Conservation (phyloP, 495 filamentous ascomycete species). For the Neurospora sp. region DNA sequence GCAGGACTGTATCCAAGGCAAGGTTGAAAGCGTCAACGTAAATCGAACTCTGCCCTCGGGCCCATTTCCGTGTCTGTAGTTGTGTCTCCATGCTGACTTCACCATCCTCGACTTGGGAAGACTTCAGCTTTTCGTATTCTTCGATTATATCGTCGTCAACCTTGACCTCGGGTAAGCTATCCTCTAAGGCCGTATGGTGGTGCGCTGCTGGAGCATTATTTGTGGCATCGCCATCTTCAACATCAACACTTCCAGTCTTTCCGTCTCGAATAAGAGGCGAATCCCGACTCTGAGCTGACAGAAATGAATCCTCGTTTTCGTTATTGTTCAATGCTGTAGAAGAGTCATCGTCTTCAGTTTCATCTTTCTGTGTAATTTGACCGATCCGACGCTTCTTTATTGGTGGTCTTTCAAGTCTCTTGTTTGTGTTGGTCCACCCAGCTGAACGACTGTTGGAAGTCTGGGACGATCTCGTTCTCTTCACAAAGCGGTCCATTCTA, state of each 20-base stretch:
- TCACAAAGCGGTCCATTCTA: conserved; percentile 24
- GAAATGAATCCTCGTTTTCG: not conserved
- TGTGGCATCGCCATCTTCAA: conserved; percentile 15
- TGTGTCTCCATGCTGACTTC: conserved; percentile 28
- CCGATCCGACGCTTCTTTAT: conserved; percentile 25
- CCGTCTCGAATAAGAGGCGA: not conserved
- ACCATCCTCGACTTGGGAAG: conserved; percentile 32
- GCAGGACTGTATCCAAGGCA: conserved; percentile 79
- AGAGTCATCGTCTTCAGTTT: conserved; percentile 8
- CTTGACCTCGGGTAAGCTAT: conserved; percentile 57
- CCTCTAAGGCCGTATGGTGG: conserved; percentile 62
- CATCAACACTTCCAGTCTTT: conserved; percentile 1
- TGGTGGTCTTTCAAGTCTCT: conserved; percentile 14
- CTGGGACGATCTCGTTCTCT: conserved; percentile 7
- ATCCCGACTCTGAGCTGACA: not conserved
- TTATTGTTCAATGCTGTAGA: not conserved
- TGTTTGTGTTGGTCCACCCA: conserved; percentile 4
- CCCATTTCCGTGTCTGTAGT: conserved; percentile 33
- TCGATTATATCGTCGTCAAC: conserved; percentile 63
- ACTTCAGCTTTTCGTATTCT: conserved; percentile 59
- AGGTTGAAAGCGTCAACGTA: conserved; percentile 98
- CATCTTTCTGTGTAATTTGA: conserved; percentile 19
- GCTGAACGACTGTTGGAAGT: not conserved
- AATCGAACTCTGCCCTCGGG: conserved; percentile 61
- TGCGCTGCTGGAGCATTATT: conserved; percentile 16